phyloP scores from a whole-genome alignment of 805 yeast genomes.

The Yamadazyma insecticola region DNA sequence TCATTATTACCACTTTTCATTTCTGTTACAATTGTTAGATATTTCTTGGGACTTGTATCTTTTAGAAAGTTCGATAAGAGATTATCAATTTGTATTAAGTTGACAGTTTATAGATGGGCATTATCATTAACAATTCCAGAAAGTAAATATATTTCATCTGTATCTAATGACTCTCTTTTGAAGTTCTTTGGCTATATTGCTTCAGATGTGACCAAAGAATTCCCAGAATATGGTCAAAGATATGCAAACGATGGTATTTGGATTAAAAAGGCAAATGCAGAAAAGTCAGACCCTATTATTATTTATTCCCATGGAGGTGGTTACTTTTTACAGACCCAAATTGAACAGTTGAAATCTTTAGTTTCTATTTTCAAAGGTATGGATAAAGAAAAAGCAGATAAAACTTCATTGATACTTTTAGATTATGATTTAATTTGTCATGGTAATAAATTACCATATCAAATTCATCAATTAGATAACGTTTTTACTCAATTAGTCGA shows the following conservation, averaged over 20 bases:
- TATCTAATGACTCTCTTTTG: constrained; percentile 6
- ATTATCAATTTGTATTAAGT: constrained; percentile 8
- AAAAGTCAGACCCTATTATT: constrained; percentile 25
- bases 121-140: constrained; percentile 8
- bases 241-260: constrained; percentile 27
- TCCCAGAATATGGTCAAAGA: constrained; percentile 29
- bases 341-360: constrained; percentile 23
- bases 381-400: constrained; percentile 15
- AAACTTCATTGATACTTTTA: constrained; percentile 20
- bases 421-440: constrained; percentile 26
- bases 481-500: constrained; percentile 17
- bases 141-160: constrained; percentile 2
- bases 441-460: constrained; percentile 28
- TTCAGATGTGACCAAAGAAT: constrained; percentile 2
- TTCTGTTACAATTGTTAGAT: constrained; percentile 5
- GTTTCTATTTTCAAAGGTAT: constrained; percentile 22
- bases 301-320: constrained; percentile 39
- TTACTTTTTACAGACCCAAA: constrained; percentile 24
- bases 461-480: constrained; percentile 23
- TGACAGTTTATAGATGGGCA: constrained; percentile 10
- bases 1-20: constrained; percentile 6
- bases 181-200: constrained; percentile 1
- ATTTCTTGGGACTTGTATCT: constrained; percentile 5
- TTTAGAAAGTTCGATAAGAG: constrained; percentile 11
- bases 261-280: constrained; percentile 25